Evolutionary conservation across 257 asterid genomes (phyloP), one percentile per base, ranked within the genome.

Genomic region (Ilex aquifolium): DNA sequence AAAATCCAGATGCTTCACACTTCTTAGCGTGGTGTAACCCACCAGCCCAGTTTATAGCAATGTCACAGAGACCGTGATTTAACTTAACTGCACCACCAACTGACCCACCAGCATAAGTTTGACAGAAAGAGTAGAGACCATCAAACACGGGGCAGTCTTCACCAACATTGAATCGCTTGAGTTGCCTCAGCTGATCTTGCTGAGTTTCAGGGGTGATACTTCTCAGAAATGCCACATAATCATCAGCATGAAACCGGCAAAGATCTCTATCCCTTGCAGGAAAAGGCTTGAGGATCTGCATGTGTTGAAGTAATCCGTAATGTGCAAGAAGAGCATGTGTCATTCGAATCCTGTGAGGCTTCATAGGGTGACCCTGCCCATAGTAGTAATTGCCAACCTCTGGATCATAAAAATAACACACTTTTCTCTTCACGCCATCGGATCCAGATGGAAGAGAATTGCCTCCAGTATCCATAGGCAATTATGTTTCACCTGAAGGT

Each of bases 231-330:
- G 13, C 5, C 8, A 50, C 56, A n/a, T 50, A 50, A 14, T 50
- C 56, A 50, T 50, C 56, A 50, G 56, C 56, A 50, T 50, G 56
- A 50, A 50, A 50, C 56, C 56, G 8, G 21, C 56, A 50, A 50
- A 50, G 56, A 11, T 50, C 56, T n/a, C 13, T 50, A 14, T 50
- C 56, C 13, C 56, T 10, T 6, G 56, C 56, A 50, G 56, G 56
- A 50, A 14, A 4, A 50, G 56, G 56, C 3, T 50, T 50, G 6
- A 50, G 7, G 13, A 50, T 14, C 8, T 50, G 15, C 56, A 50
- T 50, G 16, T 50, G 56, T 50, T 50, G 56, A 9, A 50, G 13
- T 14, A 50, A 50, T 50, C 56, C 56, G 21, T 50, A 50, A n/a
- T 50, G 56, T 6, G 56, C 56, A 6, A 50, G 56, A n/a, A 50